phyloP scores from a whole-genome alignment of 2,329 filamentous ascomycete genomes.

The Gaeumannomyces tritici region DNA sequence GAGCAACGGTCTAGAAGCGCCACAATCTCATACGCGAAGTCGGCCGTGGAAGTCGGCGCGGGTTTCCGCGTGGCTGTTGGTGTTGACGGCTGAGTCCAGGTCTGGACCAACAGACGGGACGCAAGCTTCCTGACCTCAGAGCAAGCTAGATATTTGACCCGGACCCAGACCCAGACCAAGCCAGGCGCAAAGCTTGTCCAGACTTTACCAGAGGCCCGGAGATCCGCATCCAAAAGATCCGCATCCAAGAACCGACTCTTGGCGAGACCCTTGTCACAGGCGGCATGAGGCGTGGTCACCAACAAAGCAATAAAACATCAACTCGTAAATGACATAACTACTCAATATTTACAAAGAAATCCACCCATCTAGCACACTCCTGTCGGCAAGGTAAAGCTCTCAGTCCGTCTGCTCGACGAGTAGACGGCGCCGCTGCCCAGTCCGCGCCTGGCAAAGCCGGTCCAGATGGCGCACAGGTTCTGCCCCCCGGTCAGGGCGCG shows the following conservation, averaged over 20 bases:
- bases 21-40: not conserved
- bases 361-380: conserved; percentile 9
- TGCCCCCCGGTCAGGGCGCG: conserved; percentile 36
- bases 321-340: too few species aligned
- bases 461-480: conserved; percentile 44
- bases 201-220: not conserved
- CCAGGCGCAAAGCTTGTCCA: not conserved
- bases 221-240: not conserved
- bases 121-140: not conserved
- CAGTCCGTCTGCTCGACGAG: conserved; percentile 15
- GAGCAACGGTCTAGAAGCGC: not conserved
- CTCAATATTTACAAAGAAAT: too few species aligned
- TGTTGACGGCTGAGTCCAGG: not conserved
- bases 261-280: too few species aligned
- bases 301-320: too few species aligned
- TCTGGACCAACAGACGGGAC: too few species aligned
- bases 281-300: too few species aligned
- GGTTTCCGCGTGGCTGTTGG: not conserved
- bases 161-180: too few species aligned
- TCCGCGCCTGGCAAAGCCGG: conserved; percentile 46
- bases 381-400: conserved; percentile 20
- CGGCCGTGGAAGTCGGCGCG: not conserved
- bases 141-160: too few species aligned
- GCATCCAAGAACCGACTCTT: too few species aligned
- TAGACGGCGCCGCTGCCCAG: conserved; percentile 30